These are phyloP conservation scores for Solanum hybrid DNA, from an alignment of 305 asterid species.

Conservation along the genomic window DNA sequence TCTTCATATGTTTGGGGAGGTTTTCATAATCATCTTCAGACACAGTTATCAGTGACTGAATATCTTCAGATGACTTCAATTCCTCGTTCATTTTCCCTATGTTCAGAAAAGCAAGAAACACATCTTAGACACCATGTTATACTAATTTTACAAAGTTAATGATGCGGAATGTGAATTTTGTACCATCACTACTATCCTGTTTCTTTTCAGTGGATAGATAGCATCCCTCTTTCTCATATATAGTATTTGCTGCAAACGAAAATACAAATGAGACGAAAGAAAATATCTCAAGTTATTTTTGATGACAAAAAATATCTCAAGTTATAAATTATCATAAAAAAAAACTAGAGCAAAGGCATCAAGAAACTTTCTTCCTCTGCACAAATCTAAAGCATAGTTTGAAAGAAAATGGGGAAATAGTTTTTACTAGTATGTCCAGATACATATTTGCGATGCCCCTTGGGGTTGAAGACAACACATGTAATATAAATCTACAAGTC, in stretches of 20 bases:
- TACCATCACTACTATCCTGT: conserved; percentile 27
- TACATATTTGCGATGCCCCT: neutral
- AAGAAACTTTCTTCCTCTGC: neutral
- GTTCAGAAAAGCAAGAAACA: conserved; percentile 10
- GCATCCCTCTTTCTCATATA: conserved; percentile 23
- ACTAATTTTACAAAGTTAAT: neutral
- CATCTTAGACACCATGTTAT: neutral
- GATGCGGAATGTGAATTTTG: neutral
- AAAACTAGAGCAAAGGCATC: neutral
- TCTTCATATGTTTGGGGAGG: conserved; percentile 70
- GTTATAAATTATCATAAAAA: neutral
- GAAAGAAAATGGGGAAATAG: neutral
- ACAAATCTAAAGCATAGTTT: neutral
- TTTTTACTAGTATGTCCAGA: neutral
- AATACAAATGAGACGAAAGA: conserved; percentile 1
- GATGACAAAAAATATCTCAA: neutral
- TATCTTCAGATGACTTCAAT: conserved; percentile 21
- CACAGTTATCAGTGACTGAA: conserved; percentile 29
- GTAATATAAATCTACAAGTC: neutral
- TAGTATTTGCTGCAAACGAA: conserved; percentile 33
- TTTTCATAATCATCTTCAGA: conserved; percentile 61
- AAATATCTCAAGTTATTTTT: neutral
- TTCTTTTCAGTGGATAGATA: conserved; percentile 13
- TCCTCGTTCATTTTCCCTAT: conserved; percentile 26
- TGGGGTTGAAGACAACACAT: neutral